Conservation (phyloP, 257 asterid genomes). For the Plectranthus barbatus region DNA sequence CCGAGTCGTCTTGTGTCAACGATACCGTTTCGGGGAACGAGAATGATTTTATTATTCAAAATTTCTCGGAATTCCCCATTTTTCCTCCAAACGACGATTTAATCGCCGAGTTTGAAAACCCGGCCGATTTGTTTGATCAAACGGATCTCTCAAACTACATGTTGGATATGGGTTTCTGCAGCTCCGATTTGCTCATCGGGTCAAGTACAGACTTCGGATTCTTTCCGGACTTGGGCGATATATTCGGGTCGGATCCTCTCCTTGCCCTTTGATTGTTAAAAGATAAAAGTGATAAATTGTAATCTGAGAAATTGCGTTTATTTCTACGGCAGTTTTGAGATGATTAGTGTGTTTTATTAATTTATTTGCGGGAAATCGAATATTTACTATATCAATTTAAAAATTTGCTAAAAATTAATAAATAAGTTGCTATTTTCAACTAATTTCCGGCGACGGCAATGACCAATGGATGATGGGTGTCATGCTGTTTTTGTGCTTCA, state of each 20-base stretch:
- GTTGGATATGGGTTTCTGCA: constrained; percentile 29
- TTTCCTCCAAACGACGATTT: constrained; percentile 36
- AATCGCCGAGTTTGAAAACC: constrained; percentile 38
- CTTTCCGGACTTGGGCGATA: constrained; percentile 66
- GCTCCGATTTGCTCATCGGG: constrained; percentile 31
- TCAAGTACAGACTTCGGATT: constrained; percentile 32
- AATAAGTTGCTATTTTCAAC: too few species aligned
- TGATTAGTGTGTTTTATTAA: neutral
- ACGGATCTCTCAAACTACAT: constrained; percentile 27
- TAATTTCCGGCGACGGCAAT: too few species aligned
- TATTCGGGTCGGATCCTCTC: constrained; percentile 86
- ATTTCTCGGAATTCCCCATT: constrained; percentile 31
- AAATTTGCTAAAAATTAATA: too few species aligned
- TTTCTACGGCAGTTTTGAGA: constrained; percentile 31
- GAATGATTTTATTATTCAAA: constrained; percentile 20
- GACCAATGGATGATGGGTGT: too few species aligned
- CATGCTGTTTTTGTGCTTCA: constrained; percentile 25
- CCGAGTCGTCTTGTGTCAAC: constrained; percentile 28
- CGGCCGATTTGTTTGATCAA: constrained; percentile 45
- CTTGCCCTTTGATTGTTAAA: constrained; percentile 14
- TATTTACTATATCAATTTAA: too few species aligned
- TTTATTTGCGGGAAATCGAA: too few species aligned
- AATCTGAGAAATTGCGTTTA: constrained; percentile 20
- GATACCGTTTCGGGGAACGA: constrained; percentile 14
- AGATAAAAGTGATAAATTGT: neutral